A percentile compares a stretch with the other conserved stretches of the same genome.
Conservation (phyloP, 2,329 filamentous ascomycete species). For the Teratosphaeria nubilosa region DNA sequence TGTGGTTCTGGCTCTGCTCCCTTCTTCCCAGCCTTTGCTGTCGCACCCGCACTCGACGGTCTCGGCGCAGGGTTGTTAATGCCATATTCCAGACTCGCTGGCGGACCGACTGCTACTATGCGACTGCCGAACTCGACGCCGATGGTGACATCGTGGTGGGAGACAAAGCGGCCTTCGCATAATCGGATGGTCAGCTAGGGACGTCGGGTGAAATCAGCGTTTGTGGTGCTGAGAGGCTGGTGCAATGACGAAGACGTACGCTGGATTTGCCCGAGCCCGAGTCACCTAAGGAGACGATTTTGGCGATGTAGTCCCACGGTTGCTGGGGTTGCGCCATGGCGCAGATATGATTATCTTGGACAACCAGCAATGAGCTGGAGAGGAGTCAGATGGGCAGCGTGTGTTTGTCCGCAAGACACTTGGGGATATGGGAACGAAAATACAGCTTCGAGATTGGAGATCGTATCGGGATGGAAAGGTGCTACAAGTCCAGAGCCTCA, state of each 20-base stretch:
- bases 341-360: conserved; percentile 10
- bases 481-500: neutral
- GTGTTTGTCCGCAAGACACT: neutral
- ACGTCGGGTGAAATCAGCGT: conserved; percentile 12
- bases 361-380: conserved; percentile 13
- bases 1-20: conserved; percentile 27
- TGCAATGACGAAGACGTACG: conserved; percentile 29
- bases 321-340: conserved; percentile 25
- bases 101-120: conserved; percentile 82
- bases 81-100: conserved; percentile 51
- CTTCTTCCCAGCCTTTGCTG: conserved; percentile 4
- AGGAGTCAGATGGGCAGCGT: neutral
- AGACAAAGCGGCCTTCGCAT: conserved; percentile 89
- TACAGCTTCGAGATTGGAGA: neutral
- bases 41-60: conserved; percentile 9
- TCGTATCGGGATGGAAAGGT: neutral
- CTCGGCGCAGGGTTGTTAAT: conserved; percentile 39
- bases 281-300: conserved; percentile 95
- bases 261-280: conserved; percentile 90
- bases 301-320: conserved; percentile 97
- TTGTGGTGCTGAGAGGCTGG: neutral
- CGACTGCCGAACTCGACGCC: conserved; percentile 92
- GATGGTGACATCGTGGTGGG: conserved; percentile 93
- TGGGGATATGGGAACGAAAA: neutral
- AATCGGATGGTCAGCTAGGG: conserved; percentile 75